A percentile compares a stretch with the other conserved stretches of the same genome.
These are phyloP conservation scores for Yamadazyma nakazawae DNA, from an alignment of 805 yeast genomes.

Conservation along the genomic window DNA sequence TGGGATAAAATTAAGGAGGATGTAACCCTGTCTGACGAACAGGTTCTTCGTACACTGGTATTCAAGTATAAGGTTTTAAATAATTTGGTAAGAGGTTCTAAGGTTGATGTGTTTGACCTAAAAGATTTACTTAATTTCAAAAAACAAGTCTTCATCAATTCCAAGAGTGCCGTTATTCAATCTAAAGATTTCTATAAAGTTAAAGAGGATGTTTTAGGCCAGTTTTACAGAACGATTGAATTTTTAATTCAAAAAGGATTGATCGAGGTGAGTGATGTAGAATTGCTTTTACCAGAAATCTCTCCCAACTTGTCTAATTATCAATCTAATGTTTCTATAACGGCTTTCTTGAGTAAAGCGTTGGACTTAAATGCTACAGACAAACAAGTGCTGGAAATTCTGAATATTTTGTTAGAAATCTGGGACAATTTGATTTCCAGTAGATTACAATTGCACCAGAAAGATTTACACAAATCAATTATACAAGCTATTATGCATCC, in stretches of 20 bases:
- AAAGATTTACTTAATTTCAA: constrained; percentile 19
- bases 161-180: constrained; percentile 8
- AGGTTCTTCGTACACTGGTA: constrained; percentile 15
- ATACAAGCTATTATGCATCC: constrained; percentile 50
- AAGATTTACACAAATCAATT: constrained; percentile 55
- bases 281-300: constrained; percentile 3
- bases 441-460: constrained; percentile 63
- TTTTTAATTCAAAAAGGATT: background rate
- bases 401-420: constrained; percentile 37
- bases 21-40: constrained; percentile 17
- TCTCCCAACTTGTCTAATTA: constrained; percentile 16
- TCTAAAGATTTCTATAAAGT: constrained; percentile 39
- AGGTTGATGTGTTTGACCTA: constrained; percentile 7
- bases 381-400: constrained; percentile 15
- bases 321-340: constrained; percentile 24
- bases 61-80: constrained; percentile 29
- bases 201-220: constrained; percentile 37
- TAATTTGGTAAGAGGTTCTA: constrained; percentile 12
- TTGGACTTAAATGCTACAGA: constrained; percentile 13
- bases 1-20: constrained; percentile 10
- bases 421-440: constrained; percentile 61
- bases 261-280: constrained; percentile 3
- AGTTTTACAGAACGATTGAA: constrained; percentile 10
- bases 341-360: constrained; percentile 16
- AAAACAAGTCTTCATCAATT: constrained; percentile 17